Conservation (phyloP, 495 filamentous ascomycete species). For the Saxophila tyrrhenica region DNA sequence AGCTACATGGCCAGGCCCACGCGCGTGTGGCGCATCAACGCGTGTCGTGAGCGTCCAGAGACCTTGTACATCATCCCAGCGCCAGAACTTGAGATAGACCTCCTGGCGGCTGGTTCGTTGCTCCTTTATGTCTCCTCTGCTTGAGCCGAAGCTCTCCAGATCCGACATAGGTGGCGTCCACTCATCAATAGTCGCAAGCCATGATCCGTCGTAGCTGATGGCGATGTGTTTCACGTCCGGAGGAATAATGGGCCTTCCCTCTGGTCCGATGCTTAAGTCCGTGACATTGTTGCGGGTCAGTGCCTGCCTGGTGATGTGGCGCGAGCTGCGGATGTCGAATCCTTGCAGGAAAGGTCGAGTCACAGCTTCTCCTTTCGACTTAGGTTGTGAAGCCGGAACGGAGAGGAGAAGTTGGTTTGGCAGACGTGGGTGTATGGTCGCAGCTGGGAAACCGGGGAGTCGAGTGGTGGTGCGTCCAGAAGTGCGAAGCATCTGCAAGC, state of each 20-base stretch:
- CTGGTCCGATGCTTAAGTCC: slow-evolving; percentile 59
- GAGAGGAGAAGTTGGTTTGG: slow-evolving; percentile 49
- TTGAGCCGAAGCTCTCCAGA: slow-evolving; percentile 39
- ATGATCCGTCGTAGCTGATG: slow-evolving; percentile 67
- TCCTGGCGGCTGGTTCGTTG: slow-evolving; percentile 46
- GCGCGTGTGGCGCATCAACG: slow-evolving; percentile 69
- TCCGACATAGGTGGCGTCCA: slow-evolving; percentile 68
- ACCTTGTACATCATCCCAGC: slow-evolving; percentile 49
- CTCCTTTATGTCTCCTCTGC: slow-evolving; percentile 31
- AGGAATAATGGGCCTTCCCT: slow-evolving; percentile 53
- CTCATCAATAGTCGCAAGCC: slow-evolving; percentile 84
- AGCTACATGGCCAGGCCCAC: slow-evolving; percentile 20
- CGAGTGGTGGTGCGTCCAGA: background rate
- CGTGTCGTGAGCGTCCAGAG: slow-evolving; percentile 66
- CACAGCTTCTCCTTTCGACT: slow-evolving; percentile 3
- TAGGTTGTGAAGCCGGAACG: slow-evolving; percentile 41
- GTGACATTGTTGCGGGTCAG: slow-evolving; percentile 80
- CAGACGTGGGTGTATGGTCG: slow-evolving; percentile 45
- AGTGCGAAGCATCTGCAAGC: slow-evolving; percentile 50
- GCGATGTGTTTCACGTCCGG: slow-evolving; percentile 63
- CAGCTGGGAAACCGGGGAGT: slow-evolving; percentile 7
- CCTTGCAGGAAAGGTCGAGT: slow-evolving; percentile 55
- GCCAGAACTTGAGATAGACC: slow-evolving; percentile 84
- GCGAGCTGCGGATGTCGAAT: slow-evolving; percentile 62
- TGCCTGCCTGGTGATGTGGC: slow-evolving; percentile 70